Evolutionary conservation across 176 grass and related monocot species (phyloP).

Genomic region (Aegilops umbellulata): DNA sequence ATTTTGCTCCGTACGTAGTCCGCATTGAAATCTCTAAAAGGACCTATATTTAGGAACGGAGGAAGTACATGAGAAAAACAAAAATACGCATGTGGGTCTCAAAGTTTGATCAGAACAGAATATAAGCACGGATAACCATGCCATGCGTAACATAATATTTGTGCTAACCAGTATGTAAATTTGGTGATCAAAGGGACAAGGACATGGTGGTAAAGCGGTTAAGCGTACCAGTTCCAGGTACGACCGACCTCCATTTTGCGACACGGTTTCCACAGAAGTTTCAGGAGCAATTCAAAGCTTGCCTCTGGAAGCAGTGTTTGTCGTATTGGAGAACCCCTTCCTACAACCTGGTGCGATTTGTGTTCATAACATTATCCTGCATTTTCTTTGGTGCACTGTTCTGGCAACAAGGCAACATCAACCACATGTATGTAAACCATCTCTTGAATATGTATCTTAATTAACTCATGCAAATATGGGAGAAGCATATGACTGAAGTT

Average conservation of each 20-base stretch:
- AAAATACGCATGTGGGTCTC: neutral
- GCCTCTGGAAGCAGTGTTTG: slow-evolving; percentile 75
- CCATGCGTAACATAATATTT: neutral
- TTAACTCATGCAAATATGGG: neutral
- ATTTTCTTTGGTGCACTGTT: slow-evolving; percentile 44
- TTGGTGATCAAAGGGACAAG: slow-evolving; percentile 63
- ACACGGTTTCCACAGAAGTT: slow-evolving; percentile 59
- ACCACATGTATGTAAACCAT: slow-evolving; percentile 48
- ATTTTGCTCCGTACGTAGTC: no score
- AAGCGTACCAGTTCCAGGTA: slow-evolving; percentile 40
- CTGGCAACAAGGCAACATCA: slow-evolving; percentile 59
- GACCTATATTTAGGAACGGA: no score
- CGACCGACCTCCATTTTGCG: slow-evolving; percentile 46
- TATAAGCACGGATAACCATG: neutral
- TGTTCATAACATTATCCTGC: slow-evolving; percentile 20
- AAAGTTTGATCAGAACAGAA: neutral
- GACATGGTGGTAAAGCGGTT: slow-evolving; percentile 37
- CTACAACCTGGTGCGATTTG: slow-evolving; percentile 62
- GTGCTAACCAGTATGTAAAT: neutral
- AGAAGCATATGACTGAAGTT: neutral
- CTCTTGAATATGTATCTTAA: neutral
- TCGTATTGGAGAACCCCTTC: slow-evolving; percentile 87
- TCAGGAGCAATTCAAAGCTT: slow-evolving; percentile 69
- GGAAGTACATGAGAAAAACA: neutral
- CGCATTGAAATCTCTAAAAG: no score